Percentiles rank a stretch among this genome's conserved stretches.
Evolutionary conservation across 768 basidiomycete genomes (phyloP).

Genomic region (Kwoniella shandongensis): DNA sequence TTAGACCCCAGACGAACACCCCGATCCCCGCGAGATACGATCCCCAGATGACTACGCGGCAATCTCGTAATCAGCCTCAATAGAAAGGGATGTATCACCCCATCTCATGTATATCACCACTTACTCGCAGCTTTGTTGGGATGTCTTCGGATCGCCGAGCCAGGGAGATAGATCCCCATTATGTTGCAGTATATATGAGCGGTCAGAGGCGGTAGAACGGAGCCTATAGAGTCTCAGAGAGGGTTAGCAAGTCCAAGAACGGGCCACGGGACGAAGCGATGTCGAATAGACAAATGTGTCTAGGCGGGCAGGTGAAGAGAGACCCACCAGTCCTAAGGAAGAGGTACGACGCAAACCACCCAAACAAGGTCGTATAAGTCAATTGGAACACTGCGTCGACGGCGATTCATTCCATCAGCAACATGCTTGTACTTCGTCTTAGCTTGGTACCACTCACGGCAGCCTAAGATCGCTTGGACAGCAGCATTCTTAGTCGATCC

Average conservation of each 20-base stretch:
- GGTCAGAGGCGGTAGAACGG: conserved; percentile 70
- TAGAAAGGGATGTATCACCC: background rate
- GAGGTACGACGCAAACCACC: conserved; percentile 79
- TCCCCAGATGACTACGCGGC: conserved; percentile 60
- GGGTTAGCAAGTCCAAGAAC: too few relatives aligned
- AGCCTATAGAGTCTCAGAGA: conserved; percentile 54
- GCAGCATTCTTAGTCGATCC: conserved; percentile 70
- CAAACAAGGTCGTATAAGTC: conserved; percentile 87
- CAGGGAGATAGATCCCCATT: conserved; percentile 81
- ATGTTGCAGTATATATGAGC: conserved; percentile 91
- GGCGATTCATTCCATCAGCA: background rate
- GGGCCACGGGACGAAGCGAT: too few relatives aligned
- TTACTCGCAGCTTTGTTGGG: conserved; percentile 61
- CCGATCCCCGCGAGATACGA: conserved; percentile 65
- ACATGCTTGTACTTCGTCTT: conserved; percentile 16
- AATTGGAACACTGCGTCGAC: conserved; percentile 74
- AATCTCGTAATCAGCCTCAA: too few relatives aligned
- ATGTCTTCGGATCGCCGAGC: conserved; percentile 61
- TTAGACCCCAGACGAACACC: conserved; percentile 56
- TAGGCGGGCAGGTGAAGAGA: background rate
- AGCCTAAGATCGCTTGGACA: conserved; percentile 58
- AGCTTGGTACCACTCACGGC: conserved; percentile 55
- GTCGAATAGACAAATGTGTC: too few relatives aligned
- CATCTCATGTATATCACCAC: conserved; percentile 41
- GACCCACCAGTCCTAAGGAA: conserved; percentile 72